phyloP scores from a whole-genome alignment of 257 asterid genomes.

The Verbena officinalis region DNA sequence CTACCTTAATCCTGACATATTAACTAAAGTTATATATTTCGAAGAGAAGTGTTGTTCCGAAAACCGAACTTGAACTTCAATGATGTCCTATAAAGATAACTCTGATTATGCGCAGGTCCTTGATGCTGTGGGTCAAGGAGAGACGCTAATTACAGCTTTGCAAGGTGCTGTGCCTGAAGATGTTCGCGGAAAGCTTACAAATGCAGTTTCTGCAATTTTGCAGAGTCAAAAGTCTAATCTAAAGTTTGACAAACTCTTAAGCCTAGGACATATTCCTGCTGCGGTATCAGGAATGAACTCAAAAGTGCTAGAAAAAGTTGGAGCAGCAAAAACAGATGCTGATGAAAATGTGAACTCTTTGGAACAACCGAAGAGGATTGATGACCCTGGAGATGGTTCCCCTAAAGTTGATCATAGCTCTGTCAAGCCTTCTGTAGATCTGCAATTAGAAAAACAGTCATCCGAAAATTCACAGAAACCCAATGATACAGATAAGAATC shows the following conservation, averaged over 20 bases:
- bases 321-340: conserved; percentile 31
- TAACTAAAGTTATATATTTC: no score
- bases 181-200: conserved; percentile 84
- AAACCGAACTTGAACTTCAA: conserved; percentile 23
- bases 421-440: conserved; percentile 41
- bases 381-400: conserved; percentile 45
- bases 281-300: conserved; percentile 49
- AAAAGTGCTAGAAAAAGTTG: conserved; percentile 37
- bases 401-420: conserved; percentile 37
- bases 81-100: background rate
- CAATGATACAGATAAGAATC: conserved; percentile 33
- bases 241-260: conserved; percentile 52
- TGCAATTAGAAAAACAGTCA: conserved; percentile 51
- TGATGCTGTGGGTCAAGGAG: conserved; percentile 84
- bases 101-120: conserved; percentile 65
- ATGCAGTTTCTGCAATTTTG: conserved; percentile 71
- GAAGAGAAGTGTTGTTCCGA: conserved; percentile 14
- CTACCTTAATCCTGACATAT: no score
- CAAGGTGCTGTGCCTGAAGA: conserved; percentile 97
- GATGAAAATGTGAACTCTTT: conserved; percentile 42
- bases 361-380: conserved; percentile 36
- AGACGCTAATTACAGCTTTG: conserved; percentile 82
- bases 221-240: conserved; percentile 56
- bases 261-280: conserved; percentile 43
- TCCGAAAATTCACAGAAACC: conserved; percentile 42